A percentile compares a stretch with the other conserved stretches of the same genome.
Conservation (phyloP, 768 basidiomycete genomes). For the Panellus pusillus region DNA sequence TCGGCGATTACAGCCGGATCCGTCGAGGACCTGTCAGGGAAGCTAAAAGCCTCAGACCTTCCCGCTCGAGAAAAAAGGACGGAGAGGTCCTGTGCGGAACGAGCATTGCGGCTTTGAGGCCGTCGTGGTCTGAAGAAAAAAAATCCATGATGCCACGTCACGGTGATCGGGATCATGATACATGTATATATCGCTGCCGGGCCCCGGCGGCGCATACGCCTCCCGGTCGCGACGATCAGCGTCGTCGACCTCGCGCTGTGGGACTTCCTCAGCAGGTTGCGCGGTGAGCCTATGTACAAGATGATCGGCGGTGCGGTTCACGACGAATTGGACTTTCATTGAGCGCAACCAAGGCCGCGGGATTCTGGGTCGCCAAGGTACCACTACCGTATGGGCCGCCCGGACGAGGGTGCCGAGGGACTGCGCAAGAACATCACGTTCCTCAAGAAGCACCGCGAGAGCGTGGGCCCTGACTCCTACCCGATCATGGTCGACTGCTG, state of each 20-base stretch:
- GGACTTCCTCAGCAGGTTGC: no score
- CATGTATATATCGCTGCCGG: no score
- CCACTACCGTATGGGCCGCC: constrained; percentile 32
- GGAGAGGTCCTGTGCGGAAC: no score
- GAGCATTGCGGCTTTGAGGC: no score
- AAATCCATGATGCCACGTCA: no score
- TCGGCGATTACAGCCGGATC: background rate
- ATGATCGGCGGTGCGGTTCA: constrained; percentile 32
- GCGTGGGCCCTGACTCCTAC: constrained; percentile 30
- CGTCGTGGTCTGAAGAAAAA: no score
- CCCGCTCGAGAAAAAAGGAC: no score
- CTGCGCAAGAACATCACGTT: constrained; percentile 31
- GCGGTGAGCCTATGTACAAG: constrained; percentile 33
- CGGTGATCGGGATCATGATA: no score
- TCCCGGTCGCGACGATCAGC: constrained; percentile 31
- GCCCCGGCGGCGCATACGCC: constrained; percentile 32
- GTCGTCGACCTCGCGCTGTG: no score
- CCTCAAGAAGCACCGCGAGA: constrained; percentile 28
- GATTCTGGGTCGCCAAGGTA: constrained; percentile 33
- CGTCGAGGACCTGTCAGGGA: background rate
- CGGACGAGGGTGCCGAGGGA: constrained; percentile 27
- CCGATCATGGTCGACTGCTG: constrained; percentile 32
- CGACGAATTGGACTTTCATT: constrained; percentile 30
- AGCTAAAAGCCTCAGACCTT: background rate
- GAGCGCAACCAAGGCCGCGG: constrained; percentile 27